Conservation (phyloP, 257 asterid genomes). For the Ehretia macrophylla region DNA sequence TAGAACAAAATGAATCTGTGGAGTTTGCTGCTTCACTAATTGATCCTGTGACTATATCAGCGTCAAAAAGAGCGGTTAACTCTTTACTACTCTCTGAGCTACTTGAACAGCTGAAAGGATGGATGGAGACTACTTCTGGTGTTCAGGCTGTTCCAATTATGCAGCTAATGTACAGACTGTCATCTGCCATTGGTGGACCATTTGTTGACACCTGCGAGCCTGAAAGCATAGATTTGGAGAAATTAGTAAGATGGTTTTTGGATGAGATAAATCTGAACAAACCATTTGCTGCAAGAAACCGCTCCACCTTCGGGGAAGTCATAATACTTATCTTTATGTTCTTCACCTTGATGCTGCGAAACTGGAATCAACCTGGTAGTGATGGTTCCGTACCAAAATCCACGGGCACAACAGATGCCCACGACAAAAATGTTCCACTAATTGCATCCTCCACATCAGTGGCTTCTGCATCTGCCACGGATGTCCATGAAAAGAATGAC, state of each 20-base stretch:
- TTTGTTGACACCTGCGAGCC: conserved; percentile 61
- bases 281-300: conserved; percentile 60
- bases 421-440: conserved; percentile 57
- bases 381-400: conserved; percentile 67
- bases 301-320: conserved; percentile 87
- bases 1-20: conserved; percentile 71
- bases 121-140: conserved; percentile 90
- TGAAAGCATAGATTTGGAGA: conserved; percentile 81
- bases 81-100: conserved; percentile 89
- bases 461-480: conserved; percentile 52
- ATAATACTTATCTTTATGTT: conserved; percentile 84
- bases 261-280: conserved; percentile 70
- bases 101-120: conserved; percentile 93
- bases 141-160: conserved; percentile 86
- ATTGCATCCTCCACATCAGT: conserved; percentile 35
- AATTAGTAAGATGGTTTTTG: conserved; percentile 79
- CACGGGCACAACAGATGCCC: conserved; percentile 48
- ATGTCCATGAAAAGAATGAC: conserved; percentile 65
- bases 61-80: conserved; percentile 93
- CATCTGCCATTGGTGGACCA: conserved; percentile 97
- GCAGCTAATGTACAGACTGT: conserved; percentile 90
- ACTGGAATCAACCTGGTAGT: conserved; percentile 96
- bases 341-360: conserved; percentile 94
- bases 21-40: conserved; percentile 63
- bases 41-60: conserved; percentile 94